Percentiles rank a stretch among this genome's conserved stretches.
Conservation (phyloP, 805 yeast species). For the Teunomyces panamensis region DNA sequence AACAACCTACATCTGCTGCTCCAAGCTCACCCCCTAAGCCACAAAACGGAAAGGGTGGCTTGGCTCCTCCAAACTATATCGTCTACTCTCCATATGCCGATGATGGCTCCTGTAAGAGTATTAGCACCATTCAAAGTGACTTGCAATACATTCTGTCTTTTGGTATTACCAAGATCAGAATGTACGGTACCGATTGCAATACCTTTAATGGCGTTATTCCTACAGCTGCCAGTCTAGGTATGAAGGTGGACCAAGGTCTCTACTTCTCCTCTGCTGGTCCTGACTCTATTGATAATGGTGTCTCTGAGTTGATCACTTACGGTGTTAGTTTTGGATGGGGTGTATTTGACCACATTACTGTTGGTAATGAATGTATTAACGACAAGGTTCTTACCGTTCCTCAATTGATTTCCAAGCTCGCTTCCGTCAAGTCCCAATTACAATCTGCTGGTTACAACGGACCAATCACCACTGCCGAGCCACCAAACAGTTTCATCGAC, state of each 20-base stretch:
- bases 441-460: slow-evolving; percentile 74
- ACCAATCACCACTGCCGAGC: slow-evolving; percentile 78
- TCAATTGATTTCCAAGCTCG: slow-evolving; percentile 64
- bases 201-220: slow-evolving; percentile 65
- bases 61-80: slow-evolving; percentile 52
- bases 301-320: slow-evolving; percentile 49
- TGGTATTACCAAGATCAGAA: slow-evolving; percentile 65
- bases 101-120: slow-evolving; percentile 65
- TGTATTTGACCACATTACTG: slow-evolving; percentile 69
- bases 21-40: slow-evolving; percentile 10
- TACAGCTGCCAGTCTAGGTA: slow-evolving; percentile 53
- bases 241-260: slow-evolving; percentile 81
- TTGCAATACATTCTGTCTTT: slow-evolving; percentile 53
- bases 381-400: slow-evolving; percentile 57
- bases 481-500: slow-evolving; percentile 68
- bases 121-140: slow-evolving; percentile 54
- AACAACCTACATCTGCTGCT: slow-evolving; percentile 7
- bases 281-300: slow-evolving; percentile 62
- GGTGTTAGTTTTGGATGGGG: slow-evolving; percentile 60
- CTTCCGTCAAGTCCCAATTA: slow-evolving; percentile 58
- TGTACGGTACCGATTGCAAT: slow-evolving; percentile 87
- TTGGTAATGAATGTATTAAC: slow-evolving; percentile 86
- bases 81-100: slow-evolving; percentile 78
- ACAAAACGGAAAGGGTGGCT: slow-evolving; percentile 12
- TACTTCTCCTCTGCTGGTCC: slow-evolving; percentile 69